Percentiles rank a stretch among this genome's conserved stretches.
Evolutionary conservation across 148 eudicot genomes (phyloP).

Genomic region (Heliosperma pusillum): DNA sequence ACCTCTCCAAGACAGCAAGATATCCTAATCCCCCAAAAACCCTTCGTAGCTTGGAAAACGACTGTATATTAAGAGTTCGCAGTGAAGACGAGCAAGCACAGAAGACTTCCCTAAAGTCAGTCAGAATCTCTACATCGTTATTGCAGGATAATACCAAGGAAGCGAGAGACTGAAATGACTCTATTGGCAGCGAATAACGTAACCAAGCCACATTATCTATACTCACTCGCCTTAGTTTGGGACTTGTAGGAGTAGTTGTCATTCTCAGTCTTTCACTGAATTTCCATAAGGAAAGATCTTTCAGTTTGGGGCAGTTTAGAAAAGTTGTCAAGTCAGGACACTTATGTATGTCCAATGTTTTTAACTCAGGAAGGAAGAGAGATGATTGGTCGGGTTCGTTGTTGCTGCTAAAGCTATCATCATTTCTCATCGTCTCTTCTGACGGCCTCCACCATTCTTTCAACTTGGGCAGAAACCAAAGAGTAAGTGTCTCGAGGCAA

Average conservation of each 20-base stretch:
- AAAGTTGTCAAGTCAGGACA: neutral
- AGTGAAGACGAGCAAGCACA: no score
- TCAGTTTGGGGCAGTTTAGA: no score
- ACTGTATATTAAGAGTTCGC: neutral
- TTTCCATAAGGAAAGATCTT: no score
- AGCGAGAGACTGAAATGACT: neutral
- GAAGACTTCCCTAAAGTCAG: no score
- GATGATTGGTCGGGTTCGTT: no score
- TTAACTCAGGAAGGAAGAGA: no score
- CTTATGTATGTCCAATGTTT: no score
- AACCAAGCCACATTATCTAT: no score
- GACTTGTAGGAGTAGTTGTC: no score
- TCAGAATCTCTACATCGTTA: neutral
- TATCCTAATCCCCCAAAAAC: neutral
- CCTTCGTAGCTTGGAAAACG: neutral
- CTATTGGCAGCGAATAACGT: neutral
- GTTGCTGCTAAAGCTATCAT: neutral
- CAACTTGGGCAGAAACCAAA: neutral
- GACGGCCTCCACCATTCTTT: neutral
- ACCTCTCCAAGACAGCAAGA: neutral
- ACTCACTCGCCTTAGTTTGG: no score
- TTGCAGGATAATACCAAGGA: neutral
- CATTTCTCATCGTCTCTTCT: no score
- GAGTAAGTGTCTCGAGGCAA: neutral
- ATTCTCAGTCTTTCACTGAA: no score